Evolutionary conservation across 306 rosid species (phyloP), one percentile per base, ranked within the genome.

Genomic region (Elaeagnus macrophylla): DNA sequence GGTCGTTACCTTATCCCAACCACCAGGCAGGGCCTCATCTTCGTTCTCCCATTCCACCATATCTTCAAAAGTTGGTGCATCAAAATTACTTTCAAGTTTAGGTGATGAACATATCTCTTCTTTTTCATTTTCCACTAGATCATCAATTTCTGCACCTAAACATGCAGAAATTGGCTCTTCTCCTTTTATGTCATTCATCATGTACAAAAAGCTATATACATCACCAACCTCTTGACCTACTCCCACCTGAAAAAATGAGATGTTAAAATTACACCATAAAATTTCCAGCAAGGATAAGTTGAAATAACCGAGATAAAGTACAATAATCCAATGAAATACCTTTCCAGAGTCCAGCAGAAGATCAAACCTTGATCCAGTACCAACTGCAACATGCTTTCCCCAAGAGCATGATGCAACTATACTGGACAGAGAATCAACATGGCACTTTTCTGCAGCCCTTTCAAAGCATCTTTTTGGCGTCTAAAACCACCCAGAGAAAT

Each of bases 361-460:
- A 37, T 91, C 99, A 72, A 91, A 91, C 41, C 72, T 80, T 47
- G 99, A 80, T 46, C 99, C 99, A 13, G 99, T 91, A 44, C 99
- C 99, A 61, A 86, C 95, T 6, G 93, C 93, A 40, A 91, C 95
- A 45, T 67, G 85, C 61, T 80, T 91, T 41, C 96, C 99, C 99
- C 99, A 91, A 2, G 99, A 84, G 77, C 99, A 91, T 39, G 99
- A 84, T 10, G 86, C 96, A 66, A 91, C 96, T 12, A 91, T 67
- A 70, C 99, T 91, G 16, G 86, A 74, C 51, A 91, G 65, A 19
- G 95, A 64, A 62, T 91, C 99, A 48, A 65, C 54, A 53, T 91
- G 95, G 47, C 94, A 66, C 69, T 91, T 91, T 68, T 84, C 95
- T 37, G 99, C 93, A 56, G 99, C 96, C 64, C 76, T 75, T 64